Base-by-base conservation (phyloP, 176 grass and related monocot genomes). In the Olyra latifolia region DNA sequence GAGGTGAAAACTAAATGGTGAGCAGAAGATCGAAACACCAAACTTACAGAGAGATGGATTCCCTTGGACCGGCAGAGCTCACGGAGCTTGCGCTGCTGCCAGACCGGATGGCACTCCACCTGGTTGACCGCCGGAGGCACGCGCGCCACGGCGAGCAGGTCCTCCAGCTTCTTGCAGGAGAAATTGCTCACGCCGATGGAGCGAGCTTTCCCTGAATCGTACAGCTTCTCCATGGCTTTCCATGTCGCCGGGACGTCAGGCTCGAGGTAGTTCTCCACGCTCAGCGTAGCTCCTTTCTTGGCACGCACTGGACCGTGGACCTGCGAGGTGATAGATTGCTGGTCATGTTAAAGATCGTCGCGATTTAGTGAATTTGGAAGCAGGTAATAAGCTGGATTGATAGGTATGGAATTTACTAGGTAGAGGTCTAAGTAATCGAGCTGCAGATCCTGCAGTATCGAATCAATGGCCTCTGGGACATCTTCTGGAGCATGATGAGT, bases 131-230 rank as follows among this genome's bases (percentile, higher is more conserved):
- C 84, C 8, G 84, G 80, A n/a, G 84, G 75, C 14, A 87, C 75
- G 4, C 61, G 74, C 1, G 83, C 75, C 6, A 83, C n/a, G 3
- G 39, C 35, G 4, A 91, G 59, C 67, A 80, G 15, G 1, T 84
- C 84, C 47, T 78, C 79, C 23, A 91, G 69, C 19, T 87, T 91
- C 84, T 76, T 87, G 69, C 47, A 32, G 0, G 73, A 87, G 7
- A 91, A 91, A 64, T 91, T 91, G 53, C 80, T 87, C 0, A 87
- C 80, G 10, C 84, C 84, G 2, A 91, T 91, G 39, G 80, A 53
- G 0, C 62, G 74, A 61, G 69, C 80, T 80, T 76, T 91, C 40
- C 80, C 85, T 0, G 80, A 87, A 4, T 42, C 42, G 6, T 71
- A 84, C 9, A 87, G 16, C 39, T 55, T 76, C 68, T 87, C 84